Conservation (phyloP, 2,329 filamentous ascomycete species). For the Diplodia scrobiculata region DNA sequence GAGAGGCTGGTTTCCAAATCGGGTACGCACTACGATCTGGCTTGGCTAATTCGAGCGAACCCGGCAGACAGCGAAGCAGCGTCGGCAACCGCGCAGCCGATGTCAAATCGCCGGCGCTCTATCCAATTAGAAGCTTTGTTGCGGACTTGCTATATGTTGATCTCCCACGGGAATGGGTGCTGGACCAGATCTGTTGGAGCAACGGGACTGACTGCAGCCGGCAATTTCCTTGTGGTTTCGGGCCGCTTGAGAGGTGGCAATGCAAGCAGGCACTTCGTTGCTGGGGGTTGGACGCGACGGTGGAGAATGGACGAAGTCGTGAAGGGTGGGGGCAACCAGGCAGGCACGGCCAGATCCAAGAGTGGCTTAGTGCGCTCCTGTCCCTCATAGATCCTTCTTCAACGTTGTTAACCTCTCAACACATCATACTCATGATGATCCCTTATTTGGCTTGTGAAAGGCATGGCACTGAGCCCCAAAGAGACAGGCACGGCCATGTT, state of each 20-base stretch:
- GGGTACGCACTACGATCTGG: neutral
- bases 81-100: neutral
- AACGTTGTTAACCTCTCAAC: neutral
- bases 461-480: no score
- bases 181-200: neutral
- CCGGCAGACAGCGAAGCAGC: neutral
- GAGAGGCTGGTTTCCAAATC: neutral
- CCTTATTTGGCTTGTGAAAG: no score
- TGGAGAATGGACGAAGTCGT: neutral
- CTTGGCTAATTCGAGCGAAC: neutral
- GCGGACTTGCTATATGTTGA: neutral
- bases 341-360: neutral
- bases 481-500: no score
- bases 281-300: neutral
- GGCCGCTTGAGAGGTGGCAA: neutral
- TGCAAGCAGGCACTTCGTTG: neutral
- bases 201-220: neutral
- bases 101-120: neutral
- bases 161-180: neutral
- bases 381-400: neutral
- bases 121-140: neutral
- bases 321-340: neutral
- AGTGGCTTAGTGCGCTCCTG: neutral
- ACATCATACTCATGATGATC: neutral
- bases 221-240: neutral